phyloP scores from a whole-genome alignment of 2,329 filamentous ascomycete genomes.

The Ascochyta pisi region DNA sequence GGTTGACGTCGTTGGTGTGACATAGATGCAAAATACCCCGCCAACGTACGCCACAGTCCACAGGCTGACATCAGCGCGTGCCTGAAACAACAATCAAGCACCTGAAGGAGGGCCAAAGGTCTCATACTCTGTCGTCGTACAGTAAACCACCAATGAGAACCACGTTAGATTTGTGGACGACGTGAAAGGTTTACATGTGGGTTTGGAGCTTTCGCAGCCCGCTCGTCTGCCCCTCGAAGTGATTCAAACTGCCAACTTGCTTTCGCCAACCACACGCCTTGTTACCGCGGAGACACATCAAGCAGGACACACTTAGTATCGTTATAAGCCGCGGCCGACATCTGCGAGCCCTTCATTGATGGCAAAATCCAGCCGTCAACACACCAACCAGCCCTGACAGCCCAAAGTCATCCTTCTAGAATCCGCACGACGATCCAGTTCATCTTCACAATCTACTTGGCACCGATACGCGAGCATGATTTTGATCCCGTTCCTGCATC shows the following conservation, averaged over 20 bases:
- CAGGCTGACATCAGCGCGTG: not conserved
- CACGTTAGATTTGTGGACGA: not conserved
- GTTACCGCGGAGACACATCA: not conserved
- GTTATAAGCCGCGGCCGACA: not conserved
- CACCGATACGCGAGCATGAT: slow-evolving; percentile 1
- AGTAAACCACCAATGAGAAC: not conserved
- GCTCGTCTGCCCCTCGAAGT: not conserved
- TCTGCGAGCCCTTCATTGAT: not conserved
- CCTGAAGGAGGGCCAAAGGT: not conserved
- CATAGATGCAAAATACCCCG: not conserved
- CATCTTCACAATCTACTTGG: not conserved
- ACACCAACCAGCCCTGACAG: not conserved
- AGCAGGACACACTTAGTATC: not conserved
- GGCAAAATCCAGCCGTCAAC: not conserved
- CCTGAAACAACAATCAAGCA: too few relatives aligned
- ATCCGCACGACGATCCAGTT: not conserved
- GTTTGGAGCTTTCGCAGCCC: not conserved
- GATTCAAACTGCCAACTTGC: not conserved
- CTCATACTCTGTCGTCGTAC: not conserved
- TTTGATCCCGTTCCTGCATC: slow-evolving; percentile 3
- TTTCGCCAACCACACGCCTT: not conserved
- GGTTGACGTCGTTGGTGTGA: not conserved
- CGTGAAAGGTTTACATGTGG: not conserved
- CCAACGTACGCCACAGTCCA: not conserved
- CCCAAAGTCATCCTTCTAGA: not conserved